Conservation (phyloP, 306 rosid genomes). For the Vigna trinervia region DNA sequence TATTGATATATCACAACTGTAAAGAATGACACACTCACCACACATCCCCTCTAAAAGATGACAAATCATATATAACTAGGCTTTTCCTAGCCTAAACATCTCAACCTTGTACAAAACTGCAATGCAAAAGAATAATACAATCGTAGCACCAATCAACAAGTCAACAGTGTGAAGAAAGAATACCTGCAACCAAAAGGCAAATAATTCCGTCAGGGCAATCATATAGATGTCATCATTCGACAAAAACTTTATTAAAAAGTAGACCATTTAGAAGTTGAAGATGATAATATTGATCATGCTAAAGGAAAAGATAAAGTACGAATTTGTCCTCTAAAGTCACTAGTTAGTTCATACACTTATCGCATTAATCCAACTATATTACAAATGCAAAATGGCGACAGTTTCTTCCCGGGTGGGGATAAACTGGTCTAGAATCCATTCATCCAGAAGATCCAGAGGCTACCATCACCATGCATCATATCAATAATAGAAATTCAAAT, state of each 20-base stretch:
- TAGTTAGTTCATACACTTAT: slow-evolving; percentile 12
- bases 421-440: slow-evolving; percentile 2
- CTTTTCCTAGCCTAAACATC: slow-evolving; percentile 36
- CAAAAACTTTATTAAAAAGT: neutral
- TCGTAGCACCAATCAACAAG: slow-evolving; percentile 43
- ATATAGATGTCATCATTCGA: slow-evolving; percentile 14
- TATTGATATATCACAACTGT: slow-evolving; percentile 38
- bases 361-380: neutral
- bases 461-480: slow-evolving; percentile 17
- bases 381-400: slow-evolving; percentile 16
- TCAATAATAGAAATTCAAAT: slow-evolving; percentile 21
- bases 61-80: slow-evolving; percentile 23
- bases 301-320: slow-evolving; percentile 10
- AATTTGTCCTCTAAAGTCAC: slow-evolving; percentile 10
- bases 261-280: slow-evolving; percentile 1
- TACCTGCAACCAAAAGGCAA: slow-evolving; percentile 43
- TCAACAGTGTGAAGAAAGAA: slow-evolving; percentile 37
- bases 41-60: slow-evolving; percentile 15
- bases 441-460: slow-evolving; percentile 25
- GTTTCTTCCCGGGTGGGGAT: neutral
- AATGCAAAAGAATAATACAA: slow-evolving; percentile 33
- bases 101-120: slow-evolving; percentile 40
- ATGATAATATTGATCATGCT: neutral
- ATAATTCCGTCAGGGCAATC: slow-evolving; percentile 30
- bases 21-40: slow-evolving; percentile 27